Percentiles rank a stretch among this genome's conserved stretches.
Conservation (phyloP, 306 rosid species). For the Cotoneaster glaucophyllus region DNA sequence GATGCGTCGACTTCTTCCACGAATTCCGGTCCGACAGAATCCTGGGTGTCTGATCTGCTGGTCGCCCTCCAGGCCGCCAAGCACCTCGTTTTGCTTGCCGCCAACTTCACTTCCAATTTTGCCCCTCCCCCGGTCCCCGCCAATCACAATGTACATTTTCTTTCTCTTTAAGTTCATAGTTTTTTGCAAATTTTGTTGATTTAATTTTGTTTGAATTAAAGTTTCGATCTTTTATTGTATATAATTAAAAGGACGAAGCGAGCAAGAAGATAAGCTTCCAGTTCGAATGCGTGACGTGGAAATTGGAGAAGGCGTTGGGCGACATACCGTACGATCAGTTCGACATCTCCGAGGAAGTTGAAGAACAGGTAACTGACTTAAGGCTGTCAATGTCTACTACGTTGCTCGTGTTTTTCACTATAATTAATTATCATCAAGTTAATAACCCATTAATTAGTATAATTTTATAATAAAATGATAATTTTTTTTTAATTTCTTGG, state of each 20-base stretch:
- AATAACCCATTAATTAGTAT: neutral
- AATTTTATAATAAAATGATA: neutral
- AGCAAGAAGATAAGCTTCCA: slow-evolving; percentile 56
- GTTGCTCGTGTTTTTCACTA: neutral
- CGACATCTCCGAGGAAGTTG: slow-evolving; percentile 87
- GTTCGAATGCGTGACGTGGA: slow-evolving; percentile 84
- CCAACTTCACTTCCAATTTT: slow-evolving; percentile 39
- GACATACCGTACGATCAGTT: slow-evolving; percentile 57
- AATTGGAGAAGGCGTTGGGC: slow-evolving; percentile 70
- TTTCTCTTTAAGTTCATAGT: neutral
- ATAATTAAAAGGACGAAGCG: slow-evolving; percentile 53
- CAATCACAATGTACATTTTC: neutral
- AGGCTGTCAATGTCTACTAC: neutral
- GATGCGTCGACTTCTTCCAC: slow-evolving; percentile 28
- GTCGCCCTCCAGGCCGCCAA: slow-evolving; percentile 65
- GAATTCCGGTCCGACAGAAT: slow-evolving; percentile 6
- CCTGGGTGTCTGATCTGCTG: slow-evolving; percentile 63
- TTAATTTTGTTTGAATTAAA: neutral
- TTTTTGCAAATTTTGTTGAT: neutral
- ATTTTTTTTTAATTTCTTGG: neutral
- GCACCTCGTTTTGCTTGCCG: slow-evolving; percentile 49
- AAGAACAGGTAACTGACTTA: slow-evolving; percentile 65
- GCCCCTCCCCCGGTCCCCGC: slow-evolving; percentile 28
- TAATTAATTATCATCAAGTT: neutral
- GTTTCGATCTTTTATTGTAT: slow-evolving; percentile 29